Evolutionary conservation across 2,329 filamentous ascomycete genomes (phyloP).

Genomic region (Fusarium burgessii): DNA sequence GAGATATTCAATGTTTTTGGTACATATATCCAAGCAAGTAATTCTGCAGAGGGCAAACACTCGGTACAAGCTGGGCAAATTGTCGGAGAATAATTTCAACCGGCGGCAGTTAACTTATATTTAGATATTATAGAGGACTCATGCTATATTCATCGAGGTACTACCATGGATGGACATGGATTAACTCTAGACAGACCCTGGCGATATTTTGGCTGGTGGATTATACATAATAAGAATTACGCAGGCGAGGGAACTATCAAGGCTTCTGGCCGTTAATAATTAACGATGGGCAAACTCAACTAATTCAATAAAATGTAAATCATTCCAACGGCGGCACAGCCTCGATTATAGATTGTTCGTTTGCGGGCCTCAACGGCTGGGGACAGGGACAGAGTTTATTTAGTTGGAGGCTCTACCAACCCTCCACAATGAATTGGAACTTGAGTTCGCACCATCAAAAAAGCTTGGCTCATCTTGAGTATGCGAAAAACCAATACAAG

Average conservation of each 20-base stretch:
- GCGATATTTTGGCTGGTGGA: not conserved
- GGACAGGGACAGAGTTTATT: conserved; percentile 4
- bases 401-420: conserved; percentile 25
- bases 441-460: conserved; percentile 9
- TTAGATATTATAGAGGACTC: not conserved
- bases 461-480: conserved; percentile 3
- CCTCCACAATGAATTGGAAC: conserved; percentile 6
- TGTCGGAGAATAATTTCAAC: not conserved
- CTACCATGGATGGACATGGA: not conserved
- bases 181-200: not conserved
- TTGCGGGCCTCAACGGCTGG: conserved; percentile 13
- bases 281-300: not conserved
- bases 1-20: not conserved
- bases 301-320: not conserved
- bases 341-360: not conserved
- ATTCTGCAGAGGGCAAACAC: not conserved
- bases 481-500: conserved; percentile 1
- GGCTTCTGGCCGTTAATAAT: not conserved
- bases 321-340: conserved; percentile 26
- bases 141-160: not conserved
- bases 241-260: not conserved
- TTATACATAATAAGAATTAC: not conserved
- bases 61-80: not conserved
- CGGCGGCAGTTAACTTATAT: not conserved
- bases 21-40: not conserved